Evolutionary conservation across 2,329 filamentous ascomycete genomes (phyloP), one percentile per base, ranked within the genome.

Genomic region (Colletotrichum truncatum): DNA sequence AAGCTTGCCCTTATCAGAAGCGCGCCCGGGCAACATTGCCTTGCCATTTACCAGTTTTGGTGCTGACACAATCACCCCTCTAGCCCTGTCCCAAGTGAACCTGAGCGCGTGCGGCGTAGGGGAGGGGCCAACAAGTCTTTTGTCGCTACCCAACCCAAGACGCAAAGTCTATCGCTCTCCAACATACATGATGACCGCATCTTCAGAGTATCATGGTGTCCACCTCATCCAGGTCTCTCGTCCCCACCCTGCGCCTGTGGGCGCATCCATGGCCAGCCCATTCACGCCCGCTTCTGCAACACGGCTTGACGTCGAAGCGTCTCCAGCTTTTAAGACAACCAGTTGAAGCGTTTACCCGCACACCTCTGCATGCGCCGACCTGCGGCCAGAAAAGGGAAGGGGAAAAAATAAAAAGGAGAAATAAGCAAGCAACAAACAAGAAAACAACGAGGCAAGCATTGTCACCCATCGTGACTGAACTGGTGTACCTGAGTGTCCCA

Each of bases 111-210:
- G 10, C 45, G 45, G 26, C 25, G 16, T 32, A 36, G 28, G 12
- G 18, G 21, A 34, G 48, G 10, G 30, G 41, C 51, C 64, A 58
- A 64, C 51, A 52, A 52, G 30, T 41, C 7, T 10, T 41, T 28
- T 32, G 32, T 32, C 32, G 55, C 59, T 28, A 48, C 30, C 38
- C 39, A 48, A 46, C 45, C 28, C 45, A 39, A 39, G 43, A 45
- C 30, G 43, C 38, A 16, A 48, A 48, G 45, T 66, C 52, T 52
- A 64, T 53, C 45, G 53, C 41, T 39, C 43, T 66, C 52, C 49
- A 58, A 51, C 64, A 30, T 52, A 62, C 59, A 64, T 63, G 64
- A 66, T 64, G 64, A 66, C 64, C 64, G 64, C 64, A 64, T 66
- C 45, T 64, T 32, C 59, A 41, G 46, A 64, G 30, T 49, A 52